Percentiles rank a stretch among this genome's conserved stretches.
Evolutionary conservation across 139 green algal genomes (phyloP).

Genomic region (Desmodesmus armatus): DNA sequence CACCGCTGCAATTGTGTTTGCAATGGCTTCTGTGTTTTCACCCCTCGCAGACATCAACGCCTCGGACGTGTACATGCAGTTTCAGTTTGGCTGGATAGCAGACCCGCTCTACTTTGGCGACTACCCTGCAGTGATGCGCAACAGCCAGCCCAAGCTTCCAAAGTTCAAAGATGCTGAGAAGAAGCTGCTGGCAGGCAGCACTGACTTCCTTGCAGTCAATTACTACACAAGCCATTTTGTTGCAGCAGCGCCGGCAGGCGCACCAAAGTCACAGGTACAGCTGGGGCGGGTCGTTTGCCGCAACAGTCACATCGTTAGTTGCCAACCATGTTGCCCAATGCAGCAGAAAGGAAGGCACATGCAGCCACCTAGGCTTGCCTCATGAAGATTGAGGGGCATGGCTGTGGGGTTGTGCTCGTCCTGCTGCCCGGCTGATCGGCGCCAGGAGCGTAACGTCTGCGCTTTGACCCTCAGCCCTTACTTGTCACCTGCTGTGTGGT

Average conservation of each 20-base stretch:
- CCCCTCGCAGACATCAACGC: slow-evolving; percentile 25
- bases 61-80: slow-evolving; percentile 40
- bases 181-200: slow-evolving; percentile 43
- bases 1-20: no score
- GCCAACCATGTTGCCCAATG: neutral
- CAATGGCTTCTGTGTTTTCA: neutral
- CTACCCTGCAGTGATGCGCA: slow-evolving; percentile 54
- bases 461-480: no score
- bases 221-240: slow-evolving; percentile 60
- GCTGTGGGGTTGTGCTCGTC: no score
- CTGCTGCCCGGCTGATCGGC: neutral
- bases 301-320: neutral
- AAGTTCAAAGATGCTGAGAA: slow-evolving; percentile 50
- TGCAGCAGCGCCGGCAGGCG: slow-evolving; percentile 10
- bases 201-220: slow-evolving; percentile 63
- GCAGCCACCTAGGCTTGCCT: no score
- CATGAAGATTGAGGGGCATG: no score
- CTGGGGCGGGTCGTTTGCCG: neutral
- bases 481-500: no score
- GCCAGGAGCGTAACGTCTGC: neutral
- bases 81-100: slow-evolving; percentile 59
- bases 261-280: slow-evolving; percentile 32
- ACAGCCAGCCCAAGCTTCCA: slow-evolving; percentile 49
- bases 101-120: slow-evolving; percentile 63
- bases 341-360: no score